These are phyloP conservation scores for Cutaneotrichosporon sp. DNA, from an alignment of 1,284 basidiomycete species.

Conservation along the genomic window DNA sequence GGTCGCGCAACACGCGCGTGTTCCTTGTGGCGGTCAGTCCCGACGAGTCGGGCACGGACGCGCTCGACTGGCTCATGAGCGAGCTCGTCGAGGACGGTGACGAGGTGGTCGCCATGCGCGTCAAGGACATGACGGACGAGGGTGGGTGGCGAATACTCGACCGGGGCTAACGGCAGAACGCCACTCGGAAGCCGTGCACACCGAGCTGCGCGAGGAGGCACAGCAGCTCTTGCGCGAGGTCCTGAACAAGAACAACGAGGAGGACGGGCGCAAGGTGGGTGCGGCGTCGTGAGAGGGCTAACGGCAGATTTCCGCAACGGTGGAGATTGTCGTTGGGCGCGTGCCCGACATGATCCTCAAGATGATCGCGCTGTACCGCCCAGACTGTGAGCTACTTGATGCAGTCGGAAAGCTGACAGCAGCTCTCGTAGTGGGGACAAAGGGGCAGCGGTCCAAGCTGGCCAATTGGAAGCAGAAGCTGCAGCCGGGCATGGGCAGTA, in stretches of 20 bases:
- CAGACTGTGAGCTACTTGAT: slow-evolving; percentile 58
- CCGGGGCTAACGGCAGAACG: slow-evolving; percentile 55
- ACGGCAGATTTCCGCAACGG: slow-evolving; percentile 73
- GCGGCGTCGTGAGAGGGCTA: neutral
- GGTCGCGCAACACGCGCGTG: slow-evolving; percentile 74
- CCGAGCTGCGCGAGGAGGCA: slow-evolving; percentile 80
- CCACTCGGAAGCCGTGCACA: slow-evolving; percentile 55
- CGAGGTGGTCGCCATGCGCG: slow-evolving; percentile 85
- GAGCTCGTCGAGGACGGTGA: slow-evolving; percentile 85
- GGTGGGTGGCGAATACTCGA: slow-evolving; percentile 53
- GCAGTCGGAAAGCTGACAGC: slow-evolving; percentile 4
- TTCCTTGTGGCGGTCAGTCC: slow-evolving; percentile 85
- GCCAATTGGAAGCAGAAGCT: slow-evolving; percentile 58
- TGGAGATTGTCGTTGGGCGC: slow-evolving; percentile 89
- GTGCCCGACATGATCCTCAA: slow-evolving; percentile 84
- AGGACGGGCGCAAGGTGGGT: slow-evolving; percentile 66
- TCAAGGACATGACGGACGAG: slow-evolving; percentile 74
- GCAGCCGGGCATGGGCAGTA: slow-evolving; percentile 52
- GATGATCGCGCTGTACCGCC: slow-evolving; percentile 89
- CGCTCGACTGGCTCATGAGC: slow-evolving; percentile 84
- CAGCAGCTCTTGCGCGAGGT: slow-evolving; percentile 73
- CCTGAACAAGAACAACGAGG: slow-evolving; percentile 74
- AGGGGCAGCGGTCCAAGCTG: slow-evolving; percentile 62
- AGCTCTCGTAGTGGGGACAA: slow-evolving; percentile 82
- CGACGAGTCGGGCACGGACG: slow-evolving; percentile 78